Percentiles rank a stretch among this genome's conserved stretches.
Evolutionary conservation across 306 rosid genomes (phyloP).

Genomic region (Morella rubra): DNA sequence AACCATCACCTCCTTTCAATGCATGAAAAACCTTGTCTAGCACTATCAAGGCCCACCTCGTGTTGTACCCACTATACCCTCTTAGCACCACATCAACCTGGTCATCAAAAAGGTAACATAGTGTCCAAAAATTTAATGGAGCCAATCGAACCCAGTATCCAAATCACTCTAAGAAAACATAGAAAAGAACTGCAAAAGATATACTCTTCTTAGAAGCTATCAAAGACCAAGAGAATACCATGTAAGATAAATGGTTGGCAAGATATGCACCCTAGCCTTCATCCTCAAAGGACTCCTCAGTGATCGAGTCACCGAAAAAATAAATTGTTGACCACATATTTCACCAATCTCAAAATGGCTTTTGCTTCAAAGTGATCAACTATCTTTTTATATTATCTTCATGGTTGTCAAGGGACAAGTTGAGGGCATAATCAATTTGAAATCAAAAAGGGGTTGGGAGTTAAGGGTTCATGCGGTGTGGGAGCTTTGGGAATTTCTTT

Average conservation of each 20-base stretch:
- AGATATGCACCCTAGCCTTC: constrained; percentile 95
- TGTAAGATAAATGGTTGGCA: constrained; percentile 67
- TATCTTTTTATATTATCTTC: background rate
- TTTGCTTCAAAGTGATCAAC: background rate
- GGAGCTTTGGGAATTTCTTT: too few species aligned
- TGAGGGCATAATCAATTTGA: too few species aligned
- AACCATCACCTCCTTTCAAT: constrained; percentile 26
- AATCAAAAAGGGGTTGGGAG: too few species aligned
- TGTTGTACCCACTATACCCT: constrained; percentile 91
- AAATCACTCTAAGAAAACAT: background rate
- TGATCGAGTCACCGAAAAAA: constrained; percentile 89
- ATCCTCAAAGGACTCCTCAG: constrained; percentile 54
- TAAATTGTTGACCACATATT: constrained; percentile 65
- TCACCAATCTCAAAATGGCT: background rate
- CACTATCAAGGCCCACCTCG: constrained; percentile 77
- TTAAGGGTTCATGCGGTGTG: too few species aligned
- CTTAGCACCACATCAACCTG: constrained; percentile 76
- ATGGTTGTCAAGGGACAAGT: too few species aligned
- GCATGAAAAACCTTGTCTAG: constrained; percentile 57
- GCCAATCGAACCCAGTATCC: background rate
- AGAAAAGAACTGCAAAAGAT: background rate
- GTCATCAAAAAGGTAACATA: background rate
- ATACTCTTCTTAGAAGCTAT: background rate
- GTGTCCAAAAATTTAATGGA: constrained; percentile 15
- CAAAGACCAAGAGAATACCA: constrained; percentile 43